Conservation (phyloP, 257 asterid species). For the Phtheirospermum japonicum region DNA sequence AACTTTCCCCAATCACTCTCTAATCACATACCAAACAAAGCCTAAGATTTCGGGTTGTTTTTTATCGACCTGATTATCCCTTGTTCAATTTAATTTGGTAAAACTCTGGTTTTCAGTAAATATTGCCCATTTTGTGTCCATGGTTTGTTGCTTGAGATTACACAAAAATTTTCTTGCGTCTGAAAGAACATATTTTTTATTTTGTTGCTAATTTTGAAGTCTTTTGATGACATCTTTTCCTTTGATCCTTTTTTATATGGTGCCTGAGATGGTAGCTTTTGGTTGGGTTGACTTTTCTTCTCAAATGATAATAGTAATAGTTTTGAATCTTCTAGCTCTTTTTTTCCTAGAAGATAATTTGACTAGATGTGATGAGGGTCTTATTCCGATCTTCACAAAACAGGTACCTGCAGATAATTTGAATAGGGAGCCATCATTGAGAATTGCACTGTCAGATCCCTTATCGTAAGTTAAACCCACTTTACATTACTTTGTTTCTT, state of each 20-base stretch:
- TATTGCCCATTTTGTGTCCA: not conserved
- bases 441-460: slow-evolving; percentile 92
- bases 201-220: slow-evolving; percentile 12
- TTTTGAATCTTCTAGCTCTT: slow-evolving; percentile 8
- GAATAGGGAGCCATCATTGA: slow-evolving; percentile 75
- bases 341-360: slow-evolving; percentile 22
- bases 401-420: slow-evolving; percentile 72
- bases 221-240: slow-evolving; percentile 13
- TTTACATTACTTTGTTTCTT: slow-evolving; percentile 19
- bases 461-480: slow-evolving; percentile 70
- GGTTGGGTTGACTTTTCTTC: slow-evolving; percentile 15
- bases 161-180: slow-evolving; percentile 13
- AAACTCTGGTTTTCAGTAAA: slow-evolving; percentile 6
- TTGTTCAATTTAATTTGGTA: slow-evolving; percentile 3
- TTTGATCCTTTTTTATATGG: not conserved
- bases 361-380: slow-evolving; percentile 32
- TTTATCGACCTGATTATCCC: slow-evolving; percentile 11
- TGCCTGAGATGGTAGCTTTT: slow-evolving; percentile 17
- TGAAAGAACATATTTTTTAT: not conserved
- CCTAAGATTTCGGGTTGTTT: too few species aligned
- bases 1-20: too few species aligned
- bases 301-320: slow-evolving; percentile 1
- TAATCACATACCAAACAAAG: too few species aligned
- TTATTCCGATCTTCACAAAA: slow-evolving; percentile 39
- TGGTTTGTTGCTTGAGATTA: slow-evolving; percentile 7